These are phyloP conservation scores for Sequoia sempervirens DNA, from an alignment of 75 land plant genomes.

Conservation along the genomic window DNA sequence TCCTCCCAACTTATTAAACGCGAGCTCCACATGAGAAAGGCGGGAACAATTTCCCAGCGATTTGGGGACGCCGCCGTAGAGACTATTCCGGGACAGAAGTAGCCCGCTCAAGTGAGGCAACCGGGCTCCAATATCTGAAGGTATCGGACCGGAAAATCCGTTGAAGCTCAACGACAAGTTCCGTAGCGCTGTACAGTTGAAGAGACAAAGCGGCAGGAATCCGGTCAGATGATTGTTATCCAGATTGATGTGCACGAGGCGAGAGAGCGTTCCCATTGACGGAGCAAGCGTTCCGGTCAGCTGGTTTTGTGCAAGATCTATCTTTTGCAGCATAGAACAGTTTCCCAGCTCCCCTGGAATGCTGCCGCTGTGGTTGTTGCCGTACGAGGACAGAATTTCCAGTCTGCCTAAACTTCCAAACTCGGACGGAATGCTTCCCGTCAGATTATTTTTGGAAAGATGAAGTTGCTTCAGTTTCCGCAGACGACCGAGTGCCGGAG, in stretches of 20 bases:
- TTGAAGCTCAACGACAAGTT: constrained; percentile 47
- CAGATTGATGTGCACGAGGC: constrained; percentile 19
- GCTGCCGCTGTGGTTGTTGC: constrained; percentile 26
- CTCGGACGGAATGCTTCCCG: constrained; percentile 29
- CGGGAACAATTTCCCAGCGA: no score
- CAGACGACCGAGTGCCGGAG: constrained; percentile 24
- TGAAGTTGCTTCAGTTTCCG: constrained; percentile 18
- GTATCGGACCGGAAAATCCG: constrained; percentile 45
- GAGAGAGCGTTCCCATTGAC: constrained; percentile 18
- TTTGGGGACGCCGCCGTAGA: no score
- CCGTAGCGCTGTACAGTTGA: constrained; percentile 22
- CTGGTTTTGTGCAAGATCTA: constrained; percentile 32
- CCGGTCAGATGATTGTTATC: constrained; percentile 23
- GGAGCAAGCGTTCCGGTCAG: constrained; percentile 23
- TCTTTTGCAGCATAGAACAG: constrained; percentile 15
- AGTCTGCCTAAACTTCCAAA: constrained; percentile 23
- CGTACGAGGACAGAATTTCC: constrained; percentile 22
- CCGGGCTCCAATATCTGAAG: constrained; percentile 19
- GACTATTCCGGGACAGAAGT: no score
- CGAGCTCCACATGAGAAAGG: constrained; percentile 1
- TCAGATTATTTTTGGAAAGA: constrained; percentile 22
- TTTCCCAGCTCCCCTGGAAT: constrained; percentile 32
- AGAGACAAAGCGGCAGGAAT: constrained; percentile 18
- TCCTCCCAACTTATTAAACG: constrained; percentile 27
- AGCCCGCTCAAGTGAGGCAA: not conserved